phyloP scores from a whole-genome alignment of 2,329 filamentous ascomycete genomes.

The Albophoma yamanashiensis region DNA sequence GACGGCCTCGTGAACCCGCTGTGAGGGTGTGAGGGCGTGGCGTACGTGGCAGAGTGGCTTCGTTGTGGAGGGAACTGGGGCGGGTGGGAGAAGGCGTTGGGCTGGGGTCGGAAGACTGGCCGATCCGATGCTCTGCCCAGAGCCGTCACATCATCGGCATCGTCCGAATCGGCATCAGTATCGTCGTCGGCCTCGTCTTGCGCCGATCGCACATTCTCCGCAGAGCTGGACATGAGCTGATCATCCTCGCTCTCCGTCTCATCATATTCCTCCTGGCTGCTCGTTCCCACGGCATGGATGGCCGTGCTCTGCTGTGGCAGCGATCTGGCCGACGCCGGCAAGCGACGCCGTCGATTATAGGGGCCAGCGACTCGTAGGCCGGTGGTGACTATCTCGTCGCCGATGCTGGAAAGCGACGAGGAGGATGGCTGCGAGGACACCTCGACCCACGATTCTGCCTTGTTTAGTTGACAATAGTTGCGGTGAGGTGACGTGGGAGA shows the following conservation, averaged over 20 bases:
- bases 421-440: conserved; percentile 87
- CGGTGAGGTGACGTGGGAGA: conserved; percentile 1
- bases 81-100: conserved; percentile 85
- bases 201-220: conserved; percentile 35
- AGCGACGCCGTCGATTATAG: conserved; percentile 48
- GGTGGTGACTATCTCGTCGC: conserved; percentile 84
- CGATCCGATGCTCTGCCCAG: conserved; percentile 51
- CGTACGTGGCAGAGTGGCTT: conserved; percentile 37
- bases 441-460: conserved; percentile 89
- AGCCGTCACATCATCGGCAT: conserved; percentile 72
- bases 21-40: conserved; percentile 36
- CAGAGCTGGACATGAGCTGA: conserved; percentile 47
- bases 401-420: conserved; percentile 77
- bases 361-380: conserved; percentile 67
- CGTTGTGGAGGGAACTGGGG: conserved; percentile 35
- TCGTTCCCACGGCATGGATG: conserved; percentile 37
- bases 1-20: conserved; percentile 40
- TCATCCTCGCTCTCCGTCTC: conserved; percentile 90
- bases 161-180: conserved; percentile 37
- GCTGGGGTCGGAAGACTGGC: conserved; percentile 67
- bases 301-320: conserved; percentile 28
- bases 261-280: conserved; percentile 90
- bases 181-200: conserved; percentile 27
- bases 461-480: conserved; percentile 5
- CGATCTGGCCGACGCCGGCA: conserved; percentile 19